phyloP scores from a whole-genome alignment of 345 rosid species.

The Salix koriyanagi region DNA sequence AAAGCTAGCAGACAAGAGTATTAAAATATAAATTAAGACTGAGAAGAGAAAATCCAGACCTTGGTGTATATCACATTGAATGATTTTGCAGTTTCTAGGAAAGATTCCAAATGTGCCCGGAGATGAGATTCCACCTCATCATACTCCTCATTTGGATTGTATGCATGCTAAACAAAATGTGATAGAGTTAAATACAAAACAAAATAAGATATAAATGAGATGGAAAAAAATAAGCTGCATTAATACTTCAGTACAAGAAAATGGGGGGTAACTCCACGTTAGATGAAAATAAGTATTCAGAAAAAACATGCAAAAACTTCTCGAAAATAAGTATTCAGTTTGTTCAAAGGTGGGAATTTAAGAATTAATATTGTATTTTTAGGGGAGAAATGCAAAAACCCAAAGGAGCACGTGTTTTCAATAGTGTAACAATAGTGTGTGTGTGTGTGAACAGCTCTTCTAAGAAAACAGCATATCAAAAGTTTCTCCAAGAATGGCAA shows the following conservation, averaged over 20 bases:
- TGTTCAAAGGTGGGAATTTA: neutral
- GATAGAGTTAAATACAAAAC: neutral
- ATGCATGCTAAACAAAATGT: conserved; percentile 58
- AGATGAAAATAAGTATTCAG: neutral
- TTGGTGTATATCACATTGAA: conserved; percentile 88
- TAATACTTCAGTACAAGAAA: neutral
- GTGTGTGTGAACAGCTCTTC: neutral
- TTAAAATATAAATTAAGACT: neutral
- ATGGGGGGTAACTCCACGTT: neutral
- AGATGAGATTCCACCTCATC: conserved; percentile 79
- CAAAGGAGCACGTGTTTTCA: no score
- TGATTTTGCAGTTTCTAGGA: conserved; percentile 90
- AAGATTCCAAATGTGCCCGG: conserved; percentile 75
- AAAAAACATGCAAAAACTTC: neutral
- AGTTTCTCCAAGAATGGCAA: neutral
- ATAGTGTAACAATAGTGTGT: no score
- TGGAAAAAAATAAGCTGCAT: neutral
- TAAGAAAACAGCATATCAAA: neutral
- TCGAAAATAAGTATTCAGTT: neutral
- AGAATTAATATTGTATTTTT: neutral
- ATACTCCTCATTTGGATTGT: conserved; percentile 95
- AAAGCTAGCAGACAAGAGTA: conserved; percentile 2
- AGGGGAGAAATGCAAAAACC: neutral
- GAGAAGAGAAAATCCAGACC: conserved; percentile 36
- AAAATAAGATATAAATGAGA: neutral